Percentiles rank a stretch among this genome's conserved stretches.
Conservation (phyloP, 805 yeast genomes). For the Saccharomyces cerevisiae region DNA sequence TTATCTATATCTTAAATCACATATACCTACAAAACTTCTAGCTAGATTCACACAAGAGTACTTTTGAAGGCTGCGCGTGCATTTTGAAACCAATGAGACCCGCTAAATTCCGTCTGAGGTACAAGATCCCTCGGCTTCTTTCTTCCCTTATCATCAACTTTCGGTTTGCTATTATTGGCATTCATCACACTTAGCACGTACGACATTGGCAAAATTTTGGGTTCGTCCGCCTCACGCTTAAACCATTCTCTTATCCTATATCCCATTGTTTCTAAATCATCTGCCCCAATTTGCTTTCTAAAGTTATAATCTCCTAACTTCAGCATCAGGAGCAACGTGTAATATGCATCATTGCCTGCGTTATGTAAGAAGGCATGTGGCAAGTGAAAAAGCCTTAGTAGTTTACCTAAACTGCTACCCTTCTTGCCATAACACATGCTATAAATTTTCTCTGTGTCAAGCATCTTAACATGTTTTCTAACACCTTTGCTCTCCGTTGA, state of each 20-base stretch:
- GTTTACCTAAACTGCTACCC: constrained; percentile 39
- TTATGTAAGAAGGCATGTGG: constrained; percentile 58
- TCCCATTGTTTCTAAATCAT: constrained; percentile 16
- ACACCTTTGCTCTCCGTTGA: not conserved
- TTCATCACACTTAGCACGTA: constrained; percentile 12
- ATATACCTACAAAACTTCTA: not conserved
- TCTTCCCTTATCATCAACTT: constrained; percentile 1
- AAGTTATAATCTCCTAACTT: constrained; percentile 38
- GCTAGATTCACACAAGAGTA: not conserved
- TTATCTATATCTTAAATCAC: not conserved
- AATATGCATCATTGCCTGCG: constrained; percentile 65
- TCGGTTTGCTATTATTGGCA: not conserved
- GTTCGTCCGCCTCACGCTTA: constrained; percentile 15
- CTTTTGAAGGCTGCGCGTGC: constrained; percentile 16
- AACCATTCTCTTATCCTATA: constrained; percentile 14
- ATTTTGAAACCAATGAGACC: constrained; percentile 15
- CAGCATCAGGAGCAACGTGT: constrained; percentile 43
- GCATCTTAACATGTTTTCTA: not conserved
- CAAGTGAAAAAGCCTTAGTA: constrained; percentile 40
- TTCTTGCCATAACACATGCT: constrained; percentile 32
- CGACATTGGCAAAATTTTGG: constrained; percentile 22
- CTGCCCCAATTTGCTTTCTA: constrained; percentile 17
- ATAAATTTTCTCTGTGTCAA: constrained; percentile 20
- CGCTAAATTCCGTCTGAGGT: constrained; percentile 24
- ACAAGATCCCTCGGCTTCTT: constrained; percentile 10